Percentiles rank a stretch among this genome's conserved stretches.
These are phyloP conservation scores for Nigrospora osmanthi DNA, from an alignment of 2,329 filamentous ascomycete species.

Conservation along the genomic window DNA sequence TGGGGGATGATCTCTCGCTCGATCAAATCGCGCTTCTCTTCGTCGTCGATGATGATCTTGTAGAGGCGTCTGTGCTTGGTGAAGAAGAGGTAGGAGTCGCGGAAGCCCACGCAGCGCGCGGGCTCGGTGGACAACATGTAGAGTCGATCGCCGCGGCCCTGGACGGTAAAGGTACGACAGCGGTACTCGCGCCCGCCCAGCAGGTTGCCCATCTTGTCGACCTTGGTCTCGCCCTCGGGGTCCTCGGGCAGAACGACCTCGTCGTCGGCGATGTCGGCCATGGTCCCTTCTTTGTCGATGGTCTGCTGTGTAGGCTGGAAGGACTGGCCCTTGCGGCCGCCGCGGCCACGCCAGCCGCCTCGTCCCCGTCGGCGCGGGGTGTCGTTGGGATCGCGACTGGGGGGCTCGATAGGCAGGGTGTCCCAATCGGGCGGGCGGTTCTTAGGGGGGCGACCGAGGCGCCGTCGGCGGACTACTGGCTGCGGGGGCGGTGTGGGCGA, in stretches of 20 bases:
- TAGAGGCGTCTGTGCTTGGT: conserved; percentile 93
- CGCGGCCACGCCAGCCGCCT: conserved; percentile 63
- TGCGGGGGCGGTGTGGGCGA: conserved; percentile 49
- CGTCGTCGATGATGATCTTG: conserved; percentile 96
- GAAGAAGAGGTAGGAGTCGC: conserved; percentile 98
- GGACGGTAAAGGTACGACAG: conserved; percentile 88
- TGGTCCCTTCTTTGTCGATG: conserved; percentile 88
- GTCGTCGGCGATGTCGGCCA: conserved; percentile 84
- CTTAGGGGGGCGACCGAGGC: conserved; percentile 80
- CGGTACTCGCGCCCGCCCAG: conserved; percentile 83
- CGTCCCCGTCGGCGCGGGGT: conserved; percentile 58
- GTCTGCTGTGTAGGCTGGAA: conserved; percentile 75
- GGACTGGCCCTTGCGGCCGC: conserved; percentile 58
- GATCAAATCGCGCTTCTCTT: conserved; percentile 96
- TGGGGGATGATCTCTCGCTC: conserved; percentile 92
- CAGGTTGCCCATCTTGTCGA: conserved; percentile 81
- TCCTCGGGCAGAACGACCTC: conserved; percentile 87
- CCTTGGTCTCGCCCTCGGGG: conserved; percentile 82
- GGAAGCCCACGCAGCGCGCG: conserved; percentile 90
- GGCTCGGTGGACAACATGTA: conserved; percentile 99
- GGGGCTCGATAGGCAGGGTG: conserved; percentile 44
- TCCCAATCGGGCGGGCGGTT: conserved; percentile 78
- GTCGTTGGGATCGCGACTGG: conserved; percentile 42
- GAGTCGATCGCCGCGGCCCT: conserved; percentile 71
- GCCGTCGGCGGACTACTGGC: conserved; percentile 63